These are phyloP conservation scores for Thalassia testudinum DNA, from an alignment of 116 monocot genomes.

Conservation along the genomic window DNA sequence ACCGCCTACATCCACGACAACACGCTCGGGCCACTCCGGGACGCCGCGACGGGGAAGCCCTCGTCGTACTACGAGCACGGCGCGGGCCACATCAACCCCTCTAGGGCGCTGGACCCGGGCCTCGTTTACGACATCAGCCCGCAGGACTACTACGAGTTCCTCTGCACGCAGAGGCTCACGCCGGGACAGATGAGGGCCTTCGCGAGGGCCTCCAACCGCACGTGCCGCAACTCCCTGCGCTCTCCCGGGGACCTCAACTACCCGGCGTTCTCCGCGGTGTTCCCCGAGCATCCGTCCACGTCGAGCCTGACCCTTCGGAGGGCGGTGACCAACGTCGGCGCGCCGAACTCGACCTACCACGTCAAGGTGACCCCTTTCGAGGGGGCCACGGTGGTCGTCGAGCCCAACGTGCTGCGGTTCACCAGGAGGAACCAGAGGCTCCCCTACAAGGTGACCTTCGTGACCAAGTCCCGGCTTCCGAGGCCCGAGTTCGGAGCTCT, in stretches of 20 bases:
- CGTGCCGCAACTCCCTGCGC: slow-evolving; percentile 24
- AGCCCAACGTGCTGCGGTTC: slow-evolving; percentile 49
- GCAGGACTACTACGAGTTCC: slow-evolving; percentile 67
- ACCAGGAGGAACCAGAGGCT: slow-evolving; percentile 49
- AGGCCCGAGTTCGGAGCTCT: too few species aligned
- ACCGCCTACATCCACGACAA: slow-evolving; percentile 80
- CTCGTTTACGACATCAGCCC: slow-evolving; percentile 57
- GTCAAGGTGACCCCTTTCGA: slow-evolving; percentile 35
- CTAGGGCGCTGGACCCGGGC: slow-evolving; percentile 64
- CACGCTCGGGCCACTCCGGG: slow-evolving; percentile 35
- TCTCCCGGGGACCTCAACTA: slow-evolving; percentile 48
- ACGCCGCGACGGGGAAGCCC: slow-evolving; percentile 22
- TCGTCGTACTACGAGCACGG: slow-evolving; percentile 46
- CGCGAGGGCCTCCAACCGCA: slow-evolving; percentile 16
- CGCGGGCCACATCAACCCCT: slow-evolving; percentile 72
- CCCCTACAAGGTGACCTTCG: slow-evolving; percentile 45
- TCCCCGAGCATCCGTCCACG: too few species aligned
- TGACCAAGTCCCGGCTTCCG: too few species aligned
- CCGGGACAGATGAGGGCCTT: slow-evolving; percentile 40
- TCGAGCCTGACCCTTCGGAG: slow-evolving; percentile 8
- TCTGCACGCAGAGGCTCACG: slow-evolving; percentile 50
- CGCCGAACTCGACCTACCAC: slow-evolving; percentile 36
- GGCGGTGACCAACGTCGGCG: slow-evolving; percentile 67
- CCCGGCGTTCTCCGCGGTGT: slow-evolving; percentile 72
- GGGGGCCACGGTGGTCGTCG: slow-evolving; percentile 43